Base-by-base conservation (phyloP, 2,329 filamentous ascomycete species). In the Hypoxylon sp. region DNA sequence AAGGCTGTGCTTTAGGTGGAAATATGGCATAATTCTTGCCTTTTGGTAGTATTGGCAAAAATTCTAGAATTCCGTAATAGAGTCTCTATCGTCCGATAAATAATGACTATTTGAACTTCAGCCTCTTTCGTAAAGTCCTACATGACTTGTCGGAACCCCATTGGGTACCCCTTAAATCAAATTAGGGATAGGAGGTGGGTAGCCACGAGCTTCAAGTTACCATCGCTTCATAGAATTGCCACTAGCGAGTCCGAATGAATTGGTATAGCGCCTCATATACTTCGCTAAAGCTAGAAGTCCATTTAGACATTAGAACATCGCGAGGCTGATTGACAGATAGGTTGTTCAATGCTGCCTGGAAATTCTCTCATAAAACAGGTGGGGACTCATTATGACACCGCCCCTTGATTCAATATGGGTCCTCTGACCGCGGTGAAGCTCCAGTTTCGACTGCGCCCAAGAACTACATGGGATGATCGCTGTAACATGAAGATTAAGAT, bases 121-220 rank as follows among this genome's bases (percentile, higher is more conserved):
- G 48, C n/a, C 39, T 29, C 24, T 24, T 53, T 54, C 37, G 51
- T 58, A 37, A 47, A 46, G 6, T 35, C 21, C 27, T 17, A 35
- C 17, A 31, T 62, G 62, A 66, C 62, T 66, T 71, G 66, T 69
- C 62, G 17, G 15, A 13, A 24, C 21, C 31, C 48, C 21, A 69
- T 65, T 71, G 65, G 65, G 48, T 59, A 62, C 48, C 58, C 51
- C 61, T 47, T 32, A 31, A 53, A 48, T n/a, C 35, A 53, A 46
- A 59, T 50, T 42, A 44, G 24, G 47, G 56, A n/a, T 42, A 24
- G 6, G n/a, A 58, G 19, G 19, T 29, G 29, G 19, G 7, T 47
- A 29, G 44, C 51, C 31, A 44, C 15, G 47, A 44, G n/a, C 6
- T 32, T 44, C 31, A 17, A 52, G 27, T 35, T 24, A 31, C 35